phyloP scores from a whole-genome alignment of 2,329 filamentous ascomycete species.

The Fusarium napiforme region DNA sequence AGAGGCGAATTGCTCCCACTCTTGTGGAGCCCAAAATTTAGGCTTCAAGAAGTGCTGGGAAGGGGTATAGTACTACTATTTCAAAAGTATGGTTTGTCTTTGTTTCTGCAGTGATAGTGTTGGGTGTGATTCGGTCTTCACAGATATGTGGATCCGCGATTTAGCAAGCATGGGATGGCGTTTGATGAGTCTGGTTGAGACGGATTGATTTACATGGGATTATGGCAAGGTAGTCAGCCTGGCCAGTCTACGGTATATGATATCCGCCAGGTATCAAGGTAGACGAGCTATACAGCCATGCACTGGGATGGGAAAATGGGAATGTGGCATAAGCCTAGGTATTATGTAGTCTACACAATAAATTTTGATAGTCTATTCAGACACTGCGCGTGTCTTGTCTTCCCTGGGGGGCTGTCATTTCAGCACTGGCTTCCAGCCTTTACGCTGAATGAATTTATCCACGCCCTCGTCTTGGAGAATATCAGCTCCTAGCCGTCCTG shows the following conservation, averaged over 20 bases:
- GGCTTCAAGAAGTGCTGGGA: neutral
- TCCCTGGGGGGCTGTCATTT: slow-evolving; percentile 38
- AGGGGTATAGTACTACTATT: neutral
- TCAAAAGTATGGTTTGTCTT: slow-evolving; percentile 32
- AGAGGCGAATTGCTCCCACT: slow-evolving; percentile 76
- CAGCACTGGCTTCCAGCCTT: slow-evolving; percentile 66
- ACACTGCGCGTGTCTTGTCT: neutral
- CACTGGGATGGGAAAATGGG: slow-evolving; percentile 6
- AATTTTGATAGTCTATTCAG: slow-evolving; percentile 4
- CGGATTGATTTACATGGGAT: slow-evolving; percentile 14
- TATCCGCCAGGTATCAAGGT: slow-evolving; percentile 15
- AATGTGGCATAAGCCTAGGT: slow-evolving; percentile 13
- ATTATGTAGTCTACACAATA: slow-evolving; percentile 33
- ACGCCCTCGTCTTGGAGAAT: slow-evolving; percentile 72
- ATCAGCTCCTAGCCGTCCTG: slow-evolving; percentile 67
- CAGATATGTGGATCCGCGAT: slow-evolving; percentile 26
- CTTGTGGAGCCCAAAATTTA: slow-evolving; percentile 55
- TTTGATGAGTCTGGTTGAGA: slow-evolving; percentile 40
- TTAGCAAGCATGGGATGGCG: slow-evolving; percentile 47
- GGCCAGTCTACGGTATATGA: slow-evolving; percentile 7
- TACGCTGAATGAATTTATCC: slow-evolving; percentile 64
- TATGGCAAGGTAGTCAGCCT: slow-evolving; percentile 1
- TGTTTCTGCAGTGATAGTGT: slow-evolving; percentile 6
- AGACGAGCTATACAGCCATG: slow-evolving; percentile 30
- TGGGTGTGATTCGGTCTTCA: slow-evolving; percentile 18